These are phyloP conservation scores for Rhizoclosmatium globosum DNA, from an alignment of 192 early-diverging fungal genomes.

Conservation along the genomic window DNA sequence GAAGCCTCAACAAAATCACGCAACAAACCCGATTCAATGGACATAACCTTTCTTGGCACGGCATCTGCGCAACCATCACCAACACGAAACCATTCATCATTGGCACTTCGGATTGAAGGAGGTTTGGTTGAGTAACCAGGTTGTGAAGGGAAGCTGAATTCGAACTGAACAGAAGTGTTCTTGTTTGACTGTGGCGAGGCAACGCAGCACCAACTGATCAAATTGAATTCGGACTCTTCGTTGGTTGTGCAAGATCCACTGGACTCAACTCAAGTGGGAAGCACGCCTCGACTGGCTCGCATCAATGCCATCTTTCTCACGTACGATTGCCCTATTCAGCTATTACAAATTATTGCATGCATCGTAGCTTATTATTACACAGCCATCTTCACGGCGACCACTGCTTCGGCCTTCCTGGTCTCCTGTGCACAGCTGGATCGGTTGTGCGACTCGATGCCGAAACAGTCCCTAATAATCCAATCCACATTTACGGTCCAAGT, in stretches of 20 bases:
- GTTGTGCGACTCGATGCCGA: not conserved
- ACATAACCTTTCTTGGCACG: constrained; percentile 65
- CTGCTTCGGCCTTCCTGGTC: constrained; percentile 59
- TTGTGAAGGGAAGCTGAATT: not conserved
- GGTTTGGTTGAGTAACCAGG: not conserved
- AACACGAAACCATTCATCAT: constrained; percentile 61
- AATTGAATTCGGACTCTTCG: constrained; percentile 5
- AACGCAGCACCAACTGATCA: constrained; percentile 61
- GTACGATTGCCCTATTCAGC: not conserved
- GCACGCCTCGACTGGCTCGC: not conserved
- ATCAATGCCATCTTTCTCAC: not conserved
- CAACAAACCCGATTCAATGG: constrained; percentile 34
- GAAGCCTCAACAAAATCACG: not conserved
- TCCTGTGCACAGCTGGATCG: constrained; percentile 50
- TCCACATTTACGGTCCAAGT: constrained; percentile 62
- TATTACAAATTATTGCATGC: not conserved
- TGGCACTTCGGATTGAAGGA: constrained; percentile 53
- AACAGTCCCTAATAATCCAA: not conserved
- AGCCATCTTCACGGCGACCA: constrained; percentile 67
- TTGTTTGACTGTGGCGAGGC: constrained; percentile 65
- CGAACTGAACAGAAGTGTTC: constrained; percentile 38
- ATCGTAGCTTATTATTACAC: constrained; percentile 43
- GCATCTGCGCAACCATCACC: constrained; percentile 64
- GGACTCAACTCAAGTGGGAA: not conserved
- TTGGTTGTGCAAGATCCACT: constrained; percentile 1